phyloP scores from a whole-genome alignment of 2,329 filamentous ascomycete species.

The Fusarium sulawesiense region DNA sequence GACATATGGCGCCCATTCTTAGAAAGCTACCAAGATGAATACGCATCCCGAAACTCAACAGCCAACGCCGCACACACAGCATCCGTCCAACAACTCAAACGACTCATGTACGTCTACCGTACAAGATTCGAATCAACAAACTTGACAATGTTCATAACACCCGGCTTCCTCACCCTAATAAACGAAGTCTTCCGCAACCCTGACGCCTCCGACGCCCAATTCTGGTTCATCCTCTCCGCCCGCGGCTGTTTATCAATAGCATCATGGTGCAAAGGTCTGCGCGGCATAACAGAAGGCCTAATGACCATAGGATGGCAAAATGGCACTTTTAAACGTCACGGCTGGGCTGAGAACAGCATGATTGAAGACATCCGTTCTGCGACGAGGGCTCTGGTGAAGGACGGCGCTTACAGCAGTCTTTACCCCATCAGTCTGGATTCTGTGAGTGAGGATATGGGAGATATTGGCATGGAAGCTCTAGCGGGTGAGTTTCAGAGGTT shows the following conservation, averaged over 20 bases:
- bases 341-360: constrained; percentile 10
- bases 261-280: constrained; percentile 19
- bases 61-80: not conserved
- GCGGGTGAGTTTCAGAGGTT: not conserved
- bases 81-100: constrained; percentile 7
- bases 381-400: not conserved
- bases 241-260: constrained; percentile 9
- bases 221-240: constrained; percentile 8
- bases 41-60: fast-evolving
- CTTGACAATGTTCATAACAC: constrained; percentile 10
- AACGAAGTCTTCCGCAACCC: constrained; percentile 12
- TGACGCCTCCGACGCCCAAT: not conserved
- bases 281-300: constrained; percentile 8
- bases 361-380: constrained; percentile 1
- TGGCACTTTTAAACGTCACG: constrained; percentile 1
- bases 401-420: constrained; percentile 9
- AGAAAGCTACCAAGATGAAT: fast-evolving
- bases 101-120: constrained; percentile 1
- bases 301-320: constrained; percentile 19
- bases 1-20: constrained; percentile 18
- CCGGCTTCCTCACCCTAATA: not conserved
- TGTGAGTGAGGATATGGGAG: constrained; percentile 4
- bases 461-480: constrained; percentile 18
- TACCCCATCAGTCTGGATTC: constrained; percentile 17
- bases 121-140: constrained; percentile 17